phyloP scores from a whole-genome alignment of 176 grass and related monocot genomes.

The Musa schizocarpa region DNA sequence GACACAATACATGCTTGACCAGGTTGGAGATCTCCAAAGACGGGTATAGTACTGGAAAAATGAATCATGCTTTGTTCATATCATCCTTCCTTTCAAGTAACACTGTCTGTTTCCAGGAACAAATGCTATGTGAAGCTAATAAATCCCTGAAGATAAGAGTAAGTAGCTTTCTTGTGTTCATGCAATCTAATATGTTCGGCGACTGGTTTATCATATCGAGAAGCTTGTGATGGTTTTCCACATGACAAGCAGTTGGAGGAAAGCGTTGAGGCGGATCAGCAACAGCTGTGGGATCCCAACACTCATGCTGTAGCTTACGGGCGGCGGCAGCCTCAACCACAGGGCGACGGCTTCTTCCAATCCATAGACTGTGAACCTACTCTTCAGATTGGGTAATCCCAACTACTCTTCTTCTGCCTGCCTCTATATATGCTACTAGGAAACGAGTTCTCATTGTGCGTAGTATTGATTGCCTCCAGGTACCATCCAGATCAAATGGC shows the following conservation, averaged over 20 bases:
- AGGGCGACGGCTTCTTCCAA: constrained; percentile 71
- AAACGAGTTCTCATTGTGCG: background rate
- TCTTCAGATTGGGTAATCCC: constrained; percentile 65
- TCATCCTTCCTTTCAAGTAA: background rate
- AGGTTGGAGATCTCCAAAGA: constrained; percentile 67
- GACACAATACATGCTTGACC: constrained; percentile 75
- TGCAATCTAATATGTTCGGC: background rate
- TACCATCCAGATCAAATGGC: constrained; percentile 63
- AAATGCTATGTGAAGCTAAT: constrained; percentile 71
- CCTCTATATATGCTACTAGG: background rate
- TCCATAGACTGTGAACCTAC: constrained; percentile 71
- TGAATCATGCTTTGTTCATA: background rate
- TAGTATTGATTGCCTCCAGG: constrained; percentile 16
- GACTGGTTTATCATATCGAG: background rate
- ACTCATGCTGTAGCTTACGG: constrained; percentile 29
- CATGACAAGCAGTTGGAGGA: constrained; percentile 54
- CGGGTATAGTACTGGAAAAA: constrained; percentile 30
- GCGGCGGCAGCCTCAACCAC: constrained; percentile 43
- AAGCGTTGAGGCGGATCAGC: constrained; percentile 42
- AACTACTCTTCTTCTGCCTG: background rate
- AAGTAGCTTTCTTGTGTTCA: background rate
- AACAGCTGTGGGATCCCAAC: constrained; percentile 62
- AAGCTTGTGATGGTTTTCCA: background rate
- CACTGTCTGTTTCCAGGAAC: constrained; percentile 35
- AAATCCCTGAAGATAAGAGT: constrained; percentile 74